phyloP scores from a whole-genome alignment of 106 monocot genomes.

The Acanthochlamys bracteata region DNA sequence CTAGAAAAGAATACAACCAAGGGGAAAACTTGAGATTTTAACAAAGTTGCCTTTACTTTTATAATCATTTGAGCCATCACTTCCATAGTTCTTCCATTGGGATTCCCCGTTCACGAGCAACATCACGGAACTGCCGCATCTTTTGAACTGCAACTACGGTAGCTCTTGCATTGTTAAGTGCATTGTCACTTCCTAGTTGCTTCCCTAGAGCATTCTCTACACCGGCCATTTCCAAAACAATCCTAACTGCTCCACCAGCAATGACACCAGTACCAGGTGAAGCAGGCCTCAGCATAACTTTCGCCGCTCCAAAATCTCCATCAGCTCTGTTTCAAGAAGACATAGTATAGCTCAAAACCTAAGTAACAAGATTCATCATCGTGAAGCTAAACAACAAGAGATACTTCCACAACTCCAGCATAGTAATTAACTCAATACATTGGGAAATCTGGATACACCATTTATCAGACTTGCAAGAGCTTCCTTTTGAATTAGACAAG shows the following conservation, averaged over 20 bases:
- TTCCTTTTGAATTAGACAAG: no score
- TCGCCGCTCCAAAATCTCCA: conserved; percentile 75
- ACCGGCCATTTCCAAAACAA: conserved; percentile 82
- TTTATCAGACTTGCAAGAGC: no score
- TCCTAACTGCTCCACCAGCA: conserved; percentile 72
- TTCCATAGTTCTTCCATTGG: conserved; percentile 85
- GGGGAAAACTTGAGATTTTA: no score
- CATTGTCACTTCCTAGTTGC: conserved; percentile 63
- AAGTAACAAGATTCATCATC: no score
- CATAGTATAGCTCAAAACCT: no score
- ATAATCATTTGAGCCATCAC: conserved; percentile 12
- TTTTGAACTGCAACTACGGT: conserved; percentile 41
- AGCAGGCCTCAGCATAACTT: conserved; percentile 87
- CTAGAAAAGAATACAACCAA: no score
- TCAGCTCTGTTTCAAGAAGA: conserved; percentile 31
- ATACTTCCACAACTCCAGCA: no score
- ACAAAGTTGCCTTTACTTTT: no score
- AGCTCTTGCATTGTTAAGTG: conserved; percentile 66
- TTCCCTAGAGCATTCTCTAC: conserved; percentile 79
- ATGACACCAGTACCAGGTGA: conserved; percentile 78
- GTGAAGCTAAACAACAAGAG: no score
- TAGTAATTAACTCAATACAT: no score
- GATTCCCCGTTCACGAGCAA: conserved; percentile 66
- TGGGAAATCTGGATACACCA: no score
- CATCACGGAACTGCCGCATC: conserved; percentile 64